These are phyloP conservation scores for Malassezia restricta DNA, from an alignment of 1,284 basidiomycete genomes.

Conservation along the genomic window DNA sequence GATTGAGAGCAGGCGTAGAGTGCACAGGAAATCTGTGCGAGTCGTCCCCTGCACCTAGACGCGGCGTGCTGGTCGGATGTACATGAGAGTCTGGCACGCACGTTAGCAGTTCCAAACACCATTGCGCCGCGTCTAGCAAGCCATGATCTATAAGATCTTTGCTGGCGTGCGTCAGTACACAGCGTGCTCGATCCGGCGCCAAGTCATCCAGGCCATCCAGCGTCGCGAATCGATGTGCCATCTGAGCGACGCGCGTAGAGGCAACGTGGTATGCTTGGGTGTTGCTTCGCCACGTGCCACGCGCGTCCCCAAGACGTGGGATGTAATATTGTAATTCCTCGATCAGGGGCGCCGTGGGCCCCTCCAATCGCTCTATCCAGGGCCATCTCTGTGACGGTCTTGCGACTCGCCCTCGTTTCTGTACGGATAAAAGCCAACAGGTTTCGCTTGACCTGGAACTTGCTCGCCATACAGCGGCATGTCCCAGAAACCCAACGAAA, in stretches of 20 bases:
- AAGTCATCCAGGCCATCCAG: slow-evolving; percentile 10
- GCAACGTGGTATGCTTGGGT: background rate
- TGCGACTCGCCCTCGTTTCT: no score
- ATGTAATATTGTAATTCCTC: background rate
- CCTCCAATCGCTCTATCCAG: no score
- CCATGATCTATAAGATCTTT: slow-evolving; percentile 8
- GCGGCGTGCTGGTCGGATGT: background rate
- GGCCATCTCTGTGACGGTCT: no score
- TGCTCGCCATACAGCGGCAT: no score
- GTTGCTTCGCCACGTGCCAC: background rate
- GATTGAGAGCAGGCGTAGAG: slow-evolving; percentile 35
- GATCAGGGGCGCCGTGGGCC: no score
- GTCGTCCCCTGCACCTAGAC: background rate
- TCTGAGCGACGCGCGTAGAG: background rate
- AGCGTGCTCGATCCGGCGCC: background rate
- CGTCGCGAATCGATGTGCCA: slow-evolving; percentile 4
- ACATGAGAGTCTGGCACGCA: slow-evolving; percentile 15
- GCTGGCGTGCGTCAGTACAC: slow-evolving; percentile 3
- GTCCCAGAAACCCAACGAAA: no score
- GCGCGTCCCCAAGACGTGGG: background rate
- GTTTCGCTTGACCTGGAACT: no score
- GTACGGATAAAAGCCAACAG: no score
- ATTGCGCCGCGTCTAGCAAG: slow-evolving; percentile 8
- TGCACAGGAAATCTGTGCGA: slow-evolving; percentile 23
- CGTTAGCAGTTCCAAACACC: slow-evolving; percentile 27